Evolutionary conservation across 169 alveolate genomes (phyloP).

Genomic region (Plasmodium coatneyi): DNA sequence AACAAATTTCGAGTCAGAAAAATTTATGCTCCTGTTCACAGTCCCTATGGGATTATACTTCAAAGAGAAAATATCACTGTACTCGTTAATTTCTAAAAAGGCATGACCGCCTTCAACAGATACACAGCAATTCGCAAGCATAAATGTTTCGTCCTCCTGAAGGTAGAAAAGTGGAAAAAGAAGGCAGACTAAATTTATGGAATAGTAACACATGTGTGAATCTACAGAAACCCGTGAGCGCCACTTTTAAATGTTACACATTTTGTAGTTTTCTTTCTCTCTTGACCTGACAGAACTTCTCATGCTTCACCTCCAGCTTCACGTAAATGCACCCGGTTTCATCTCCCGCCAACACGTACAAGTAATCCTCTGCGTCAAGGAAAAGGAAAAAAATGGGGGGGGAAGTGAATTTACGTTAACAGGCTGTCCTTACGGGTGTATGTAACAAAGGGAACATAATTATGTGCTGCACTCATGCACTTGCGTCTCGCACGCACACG

Average conservation of each 20-base stretch:
- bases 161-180: not conserved
- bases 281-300: slow-evolving; percentile 17
- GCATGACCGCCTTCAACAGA: slow-evolving; percentile 24
- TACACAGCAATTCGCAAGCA: slow-evolving; percentile 29
- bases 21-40: slow-evolving; percentile 47
- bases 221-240: not conserved
- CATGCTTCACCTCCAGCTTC: slow-evolving; percentile 9
- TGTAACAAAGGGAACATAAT: not conserved
- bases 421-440: not conserved
- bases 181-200: not conserved
- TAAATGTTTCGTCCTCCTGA: slow-evolving; percentile 16
- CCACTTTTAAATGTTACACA: not conserved
- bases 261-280: not conserved
- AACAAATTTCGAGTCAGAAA: slow-evolving; percentile 57
- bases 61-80: slow-evolving; percentile 33
- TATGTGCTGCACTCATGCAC: not conserved
- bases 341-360: slow-evolving; percentile 52
- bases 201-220: not conserved
- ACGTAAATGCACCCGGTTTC: slow-evolving; percentile 66
- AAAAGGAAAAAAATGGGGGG: slow-evolving; percentile 14
- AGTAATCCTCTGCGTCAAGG: not conserved
- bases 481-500: not conserved
- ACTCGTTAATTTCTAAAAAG: slow-evolving; percentile 45
- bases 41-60: slow-evolving; percentile 28
- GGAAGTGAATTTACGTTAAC: not conserved